Evolutionary conservation across 139 green algal genomes (phyloP).

Genomic region (Picochlorum sp.): DNA sequence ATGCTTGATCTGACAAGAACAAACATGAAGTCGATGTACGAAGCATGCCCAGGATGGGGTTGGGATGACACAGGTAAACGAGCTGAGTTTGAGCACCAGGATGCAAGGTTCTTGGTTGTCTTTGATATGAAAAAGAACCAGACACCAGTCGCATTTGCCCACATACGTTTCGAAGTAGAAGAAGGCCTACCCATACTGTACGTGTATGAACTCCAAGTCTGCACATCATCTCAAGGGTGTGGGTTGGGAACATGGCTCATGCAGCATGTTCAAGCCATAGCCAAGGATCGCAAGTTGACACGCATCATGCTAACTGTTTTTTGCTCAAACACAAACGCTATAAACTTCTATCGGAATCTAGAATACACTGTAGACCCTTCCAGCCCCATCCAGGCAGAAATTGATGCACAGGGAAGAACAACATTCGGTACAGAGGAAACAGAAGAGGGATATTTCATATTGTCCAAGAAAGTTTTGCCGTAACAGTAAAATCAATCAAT

Average conservation of each 20-base stretch:
- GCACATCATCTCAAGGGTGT: constrained; percentile 16
- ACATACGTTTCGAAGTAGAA: constrained; percentile 41
- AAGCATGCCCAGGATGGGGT: constrained; percentile 31
- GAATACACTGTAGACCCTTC: constrained; percentile 16
- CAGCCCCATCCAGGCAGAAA: constrained; percentile 7
- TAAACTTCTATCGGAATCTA: constrained; percentile 29
- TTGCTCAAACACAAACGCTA: constrained; percentile 25
- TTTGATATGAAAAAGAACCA: neutral
- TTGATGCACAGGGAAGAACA: too few species aligned
- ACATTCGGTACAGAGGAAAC: too few species aligned
- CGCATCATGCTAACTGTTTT: constrained; percentile 48
- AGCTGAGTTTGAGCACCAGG: constrained; percentile 23
- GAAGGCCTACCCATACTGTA: constrained; percentile 35
- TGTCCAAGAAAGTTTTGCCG: neutral
- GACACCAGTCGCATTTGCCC: constrained; percentile 31
- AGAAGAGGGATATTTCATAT: neutral
- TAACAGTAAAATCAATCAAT: constrained; percentile 1
- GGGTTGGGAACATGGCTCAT: constrained; percentile 40
- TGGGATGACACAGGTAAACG: constrained; percentile 32
- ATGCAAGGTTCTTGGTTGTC: constrained; percentile 32
- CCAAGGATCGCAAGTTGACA: constrained; percentile 13
- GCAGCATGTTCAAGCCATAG: constrained; percentile 36
- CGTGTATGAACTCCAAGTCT: constrained; percentile 40
- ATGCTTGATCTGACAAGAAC: neutral
- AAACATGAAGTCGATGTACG: constrained; percentile 20